Percentiles rank a stretch among this genome's conserved stretches.
phyloP scores from a whole-genome alignment of 2,329 filamentous ascomycete species.

The Didymella lethalis region DNA sequence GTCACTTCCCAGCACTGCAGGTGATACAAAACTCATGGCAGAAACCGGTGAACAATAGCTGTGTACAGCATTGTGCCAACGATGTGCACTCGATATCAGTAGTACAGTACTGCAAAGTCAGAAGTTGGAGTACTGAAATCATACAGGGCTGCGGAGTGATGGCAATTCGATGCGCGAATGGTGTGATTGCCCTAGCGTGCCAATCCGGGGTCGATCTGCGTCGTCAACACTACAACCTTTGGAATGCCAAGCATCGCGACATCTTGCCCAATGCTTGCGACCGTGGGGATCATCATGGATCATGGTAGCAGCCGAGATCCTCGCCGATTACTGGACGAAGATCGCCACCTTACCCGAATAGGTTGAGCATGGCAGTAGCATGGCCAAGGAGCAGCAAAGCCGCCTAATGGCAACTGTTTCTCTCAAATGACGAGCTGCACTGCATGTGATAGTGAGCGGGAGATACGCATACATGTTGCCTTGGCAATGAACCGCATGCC shows the following conservation, averaged over 20 bases:
- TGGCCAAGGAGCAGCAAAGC: not conserved
- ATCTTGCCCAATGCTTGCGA: conserved; percentile 38
- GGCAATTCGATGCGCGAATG: not conserved
- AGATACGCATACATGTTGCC: not conserved
- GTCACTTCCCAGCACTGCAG: too few relatives aligned
- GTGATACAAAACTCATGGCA: too few relatives aligned
- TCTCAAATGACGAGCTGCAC: not conserved
- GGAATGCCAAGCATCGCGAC: conserved; percentile 38
- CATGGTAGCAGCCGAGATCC: not conserved
- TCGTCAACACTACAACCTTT: conserved; percentile 25
- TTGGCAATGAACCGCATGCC: not conserved
- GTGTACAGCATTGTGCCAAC: not conserved
- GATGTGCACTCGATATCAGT: not conserved
- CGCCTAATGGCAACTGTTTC: not conserved
- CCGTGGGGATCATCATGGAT: conserved; percentile 1
- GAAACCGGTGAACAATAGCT: too few relatives aligned
- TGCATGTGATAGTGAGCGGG: not conserved
- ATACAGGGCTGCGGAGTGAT: not conserved
- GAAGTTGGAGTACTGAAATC: not conserved
- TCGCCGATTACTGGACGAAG: not conserved
- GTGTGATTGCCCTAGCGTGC: not conserved
- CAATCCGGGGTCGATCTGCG: conserved; percentile 31
- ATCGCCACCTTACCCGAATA: not conserved
- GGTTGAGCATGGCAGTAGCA: not conserved
- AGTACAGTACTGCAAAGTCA: not conserved